Conservation (phyloP, 2,329 filamentous ascomycete genomes). For the Talaromyces rugulosus region DNA sequence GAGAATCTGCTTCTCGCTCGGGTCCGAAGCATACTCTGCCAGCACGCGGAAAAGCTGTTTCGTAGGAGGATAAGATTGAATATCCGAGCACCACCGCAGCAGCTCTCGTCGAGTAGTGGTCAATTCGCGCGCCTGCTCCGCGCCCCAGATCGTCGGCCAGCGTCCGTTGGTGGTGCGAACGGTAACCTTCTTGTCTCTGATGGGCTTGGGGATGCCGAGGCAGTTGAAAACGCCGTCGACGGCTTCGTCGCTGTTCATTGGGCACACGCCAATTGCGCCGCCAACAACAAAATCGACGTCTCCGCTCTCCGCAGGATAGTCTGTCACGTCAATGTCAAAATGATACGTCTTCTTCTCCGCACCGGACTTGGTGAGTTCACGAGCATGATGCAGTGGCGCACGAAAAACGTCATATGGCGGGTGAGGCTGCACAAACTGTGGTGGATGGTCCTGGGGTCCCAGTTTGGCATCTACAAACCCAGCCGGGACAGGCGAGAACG, state of each 20-base stretch:
- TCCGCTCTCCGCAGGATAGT: conserved; percentile 79
- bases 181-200: conserved; percentile 77
- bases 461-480: conserved; percentile 28
- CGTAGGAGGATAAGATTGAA: conserved; percentile 87
- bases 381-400: conserved; percentile 77
- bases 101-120: conserved; percentile 85
- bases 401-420: conserved; percentile 89
- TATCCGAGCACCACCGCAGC: conserved; percentile 92
- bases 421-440: conserved; percentile 87
- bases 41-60: conserved; percentile 80
- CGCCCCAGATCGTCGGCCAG: conserved; percentile 98
- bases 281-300: conserved; percentile 92
- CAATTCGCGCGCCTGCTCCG: conserved; percentile 79
- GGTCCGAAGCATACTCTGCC: conserved; percentile 75
- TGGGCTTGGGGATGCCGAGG: conserved; percentile 72
- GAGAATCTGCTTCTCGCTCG: conserved; percentile 84
- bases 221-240: conserved; percentile 83
- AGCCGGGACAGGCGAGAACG: conserved; percentile 48
- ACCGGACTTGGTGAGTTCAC: conserved; percentile 80
- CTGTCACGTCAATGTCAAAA: conserved; percentile 93
- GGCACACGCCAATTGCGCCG: conserved; percentile 88
- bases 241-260: conserved; percentile 71
- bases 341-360: conserved; percentile 97
- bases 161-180: conserved; percentile 75
- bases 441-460: conserved; percentile 60